Percentiles rank a stretch among this genome's conserved stretches.
phyloP scores from a whole-genome alignment of 2,329 filamentous ascomycete species.

The Chrysoporthe deuterocubensis region DNA sequence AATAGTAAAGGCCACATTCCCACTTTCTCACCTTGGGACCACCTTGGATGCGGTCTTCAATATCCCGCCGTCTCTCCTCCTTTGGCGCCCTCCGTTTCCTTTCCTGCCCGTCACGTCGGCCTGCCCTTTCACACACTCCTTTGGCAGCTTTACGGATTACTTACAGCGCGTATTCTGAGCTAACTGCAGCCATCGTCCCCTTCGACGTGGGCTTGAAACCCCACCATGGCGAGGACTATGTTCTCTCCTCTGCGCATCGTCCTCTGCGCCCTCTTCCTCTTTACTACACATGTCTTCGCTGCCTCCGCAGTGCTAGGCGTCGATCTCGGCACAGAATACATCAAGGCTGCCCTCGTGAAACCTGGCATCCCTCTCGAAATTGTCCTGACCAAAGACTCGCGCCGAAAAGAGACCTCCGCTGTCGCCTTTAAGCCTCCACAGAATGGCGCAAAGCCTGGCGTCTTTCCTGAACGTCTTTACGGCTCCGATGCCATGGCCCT shows the following conservation, averaged over 20 bases:
- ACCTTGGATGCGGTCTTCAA: slow-evolving; percentile 12
- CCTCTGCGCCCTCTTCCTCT: slow-evolving; percentile 46
- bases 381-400: slow-evolving; percentile 95
- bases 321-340: slow-evolving; percentile 94
- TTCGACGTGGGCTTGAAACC: slow-evolving; percentile 18
- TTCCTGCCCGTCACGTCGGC: background rate
- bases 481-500: slow-evolving; percentile 90
- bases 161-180: background rate
- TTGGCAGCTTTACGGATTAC: background rate
- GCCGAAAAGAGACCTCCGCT: slow-evolving; percentile 90
- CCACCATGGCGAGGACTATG: slow-evolving; percentile 42
- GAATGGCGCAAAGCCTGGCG: slow-evolving; percentile 62
- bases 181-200: slow-evolving; percentile 6
- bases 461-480: slow-evolving; percentile 87
- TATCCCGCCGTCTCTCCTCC: slow-evolving; percentile 4
- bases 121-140: background rate
- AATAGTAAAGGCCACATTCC: slow-evolving; percentile 29
- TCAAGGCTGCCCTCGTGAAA: slow-evolving; percentile 95
- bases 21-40: slow-evolving; percentile 11
- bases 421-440: slow-evolving; percentile 91
- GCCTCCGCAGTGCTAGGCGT: slow-evolving; percentile 82
- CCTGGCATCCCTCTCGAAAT: slow-evolving; percentile 97
- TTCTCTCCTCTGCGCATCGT: slow-evolving; percentile 43
- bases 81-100: background rate
- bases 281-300: slow-evolving; percentile 55